Percentiles rank a stretch among this genome's conserved stretches.
phyloP scores from a whole-genome alignment of 2,329 filamentous ascomycete species.

The Colletotrichum sp. region DNA sequence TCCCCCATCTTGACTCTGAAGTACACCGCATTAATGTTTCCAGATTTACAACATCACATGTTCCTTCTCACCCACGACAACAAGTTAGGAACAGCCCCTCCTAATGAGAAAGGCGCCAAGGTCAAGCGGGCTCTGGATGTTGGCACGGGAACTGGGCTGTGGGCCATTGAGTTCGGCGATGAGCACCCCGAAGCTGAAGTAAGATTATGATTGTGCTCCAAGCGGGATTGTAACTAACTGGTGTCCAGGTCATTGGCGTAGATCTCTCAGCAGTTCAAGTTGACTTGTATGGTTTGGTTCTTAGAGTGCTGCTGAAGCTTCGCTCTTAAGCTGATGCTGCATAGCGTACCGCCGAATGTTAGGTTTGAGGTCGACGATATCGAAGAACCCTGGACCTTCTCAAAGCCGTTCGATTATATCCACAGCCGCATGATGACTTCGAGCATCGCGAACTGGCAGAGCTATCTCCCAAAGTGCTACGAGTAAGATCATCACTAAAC shows the following conservation, averaged over 20 bases:
- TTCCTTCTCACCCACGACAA: not conserved
- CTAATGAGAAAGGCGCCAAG: not conserved
- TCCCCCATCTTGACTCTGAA: too few relatives aligned
- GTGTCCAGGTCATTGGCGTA: constrained; percentile 23
- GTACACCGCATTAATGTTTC: not conserved
- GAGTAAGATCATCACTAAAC: not conserved
- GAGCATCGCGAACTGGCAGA: constrained; percentile 27
- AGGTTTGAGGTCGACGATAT: constrained; percentile 44
- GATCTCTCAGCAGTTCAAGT: constrained; percentile 38
- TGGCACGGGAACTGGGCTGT: constrained; percentile 34
- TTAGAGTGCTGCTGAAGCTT: not conserved
- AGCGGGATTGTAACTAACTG: too few relatives aligned
- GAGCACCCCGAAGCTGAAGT: constrained; percentile 23
- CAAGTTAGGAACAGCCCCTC: not conserved
- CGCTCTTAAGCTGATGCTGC: too few relatives aligned
- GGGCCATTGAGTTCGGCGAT: constrained; percentile 35
- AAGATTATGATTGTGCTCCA: too few relatives aligned
- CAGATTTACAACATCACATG: not conserved
- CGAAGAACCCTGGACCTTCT: constrained; percentile 34
- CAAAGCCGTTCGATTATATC: constrained; percentile 36
- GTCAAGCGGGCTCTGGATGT: constrained; percentile 28
- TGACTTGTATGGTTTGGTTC: constrained; percentile 20
- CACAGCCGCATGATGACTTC: constrained; percentile 33
- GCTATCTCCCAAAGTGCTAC: constrained; percentile 24
- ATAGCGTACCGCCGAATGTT: constrained; percentile 38